Evolutionary conservation across 2,329 filamentous ascomycete genomes (phyloP).

Genomic region (Sordariomycetes sp.): DNA sequence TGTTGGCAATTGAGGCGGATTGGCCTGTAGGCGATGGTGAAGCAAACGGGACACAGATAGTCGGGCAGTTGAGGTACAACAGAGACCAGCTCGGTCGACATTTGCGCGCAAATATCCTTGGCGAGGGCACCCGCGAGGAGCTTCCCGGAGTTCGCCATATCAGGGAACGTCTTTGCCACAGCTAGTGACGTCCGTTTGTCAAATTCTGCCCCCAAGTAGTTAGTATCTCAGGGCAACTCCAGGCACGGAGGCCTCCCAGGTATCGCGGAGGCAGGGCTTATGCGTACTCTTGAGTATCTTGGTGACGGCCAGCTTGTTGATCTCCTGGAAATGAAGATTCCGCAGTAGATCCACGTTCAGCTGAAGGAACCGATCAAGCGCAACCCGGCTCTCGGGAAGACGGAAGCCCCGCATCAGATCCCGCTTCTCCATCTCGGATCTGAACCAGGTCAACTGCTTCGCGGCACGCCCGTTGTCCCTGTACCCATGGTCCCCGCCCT

Average conservation of each 20-base stretch:
- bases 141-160: conserved; percentile 44
- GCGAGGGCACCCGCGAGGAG: conserved; percentile 59
- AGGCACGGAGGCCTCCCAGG: not conserved
- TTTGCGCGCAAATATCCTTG: conserved; percentile 63
- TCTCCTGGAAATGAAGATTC: conserved; percentile 72
- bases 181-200: conserved; percentile 74
- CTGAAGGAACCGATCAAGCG: conserved; percentile 58
- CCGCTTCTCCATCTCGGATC: conserved; percentile 51
- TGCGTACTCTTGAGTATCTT: conserved; percentile 76
- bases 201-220: conserved; percentile 47
- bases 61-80: conserved; percentile 76
- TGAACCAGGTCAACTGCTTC: conserved; percentile 61
- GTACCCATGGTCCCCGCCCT: conserved; percentile 59
- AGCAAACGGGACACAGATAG: conserved; percentile 73
- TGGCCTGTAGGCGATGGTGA: conserved; percentile 68
- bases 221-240: not conserved
- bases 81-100: conserved; percentile 61
- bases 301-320: conserved; percentile 64
- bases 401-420: conserved; percentile 53
- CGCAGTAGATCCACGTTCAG: conserved; percentile 71
- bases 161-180: conserved; percentile 52
- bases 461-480: conserved; percentile 56
- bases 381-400: conserved; percentile 50
- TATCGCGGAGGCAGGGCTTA: not conserved
- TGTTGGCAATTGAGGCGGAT: conserved; percentile 67